Base-by-base conservation (phyloP, 306 rosid species). In the Nissolia schottii region DNA sequence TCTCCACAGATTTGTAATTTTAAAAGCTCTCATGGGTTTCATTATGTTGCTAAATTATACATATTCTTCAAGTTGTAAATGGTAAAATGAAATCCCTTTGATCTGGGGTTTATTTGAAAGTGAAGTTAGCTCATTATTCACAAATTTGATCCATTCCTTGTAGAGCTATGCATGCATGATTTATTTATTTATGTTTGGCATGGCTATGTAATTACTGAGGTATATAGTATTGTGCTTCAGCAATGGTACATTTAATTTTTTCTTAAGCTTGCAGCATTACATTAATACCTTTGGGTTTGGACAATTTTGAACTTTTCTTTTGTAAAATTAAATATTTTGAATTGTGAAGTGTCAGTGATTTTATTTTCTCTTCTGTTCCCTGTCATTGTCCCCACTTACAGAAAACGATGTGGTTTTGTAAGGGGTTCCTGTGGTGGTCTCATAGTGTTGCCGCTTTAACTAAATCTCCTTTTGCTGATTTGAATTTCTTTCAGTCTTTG, bases 401-500 rank as follows among this genome's bases (percentile, higher is more conserved):
- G 35, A 25, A 6, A 48, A n/a, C 7, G 25, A 11, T 46, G 27
- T 74, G 57, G 56, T 14, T 67, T 77, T 58, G 23, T 43, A 7
- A 58, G 19, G 67, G 58, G 45, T 6, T 20, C 13, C 13, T 3
- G 54, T n/a, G 16, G 28, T 35, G 53, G 4, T 58, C 37, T 46
- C 49, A 54, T 4, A 35, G 3, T 37, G 49, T 4, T 18, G 35
- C 12, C 27, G 24, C 57, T 37, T 22, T 31, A 67, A 62, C 25
- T 71, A 32, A 24, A 60, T 37, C 69, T 65, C 24, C 12, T 38
- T 60, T 67, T 60, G 16, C 32, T 79, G 40, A 55, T 66, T 64
- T 48, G 61, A 50, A 40, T 49, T 65, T 67, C 35, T 29, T 75
- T 64, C 85, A 91, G 98, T 87, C 55, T 56, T 41, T 51, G 92